Conservation (phyloP, 371 early-diverging fungal species). For the Mortierella sp. region DNA sequence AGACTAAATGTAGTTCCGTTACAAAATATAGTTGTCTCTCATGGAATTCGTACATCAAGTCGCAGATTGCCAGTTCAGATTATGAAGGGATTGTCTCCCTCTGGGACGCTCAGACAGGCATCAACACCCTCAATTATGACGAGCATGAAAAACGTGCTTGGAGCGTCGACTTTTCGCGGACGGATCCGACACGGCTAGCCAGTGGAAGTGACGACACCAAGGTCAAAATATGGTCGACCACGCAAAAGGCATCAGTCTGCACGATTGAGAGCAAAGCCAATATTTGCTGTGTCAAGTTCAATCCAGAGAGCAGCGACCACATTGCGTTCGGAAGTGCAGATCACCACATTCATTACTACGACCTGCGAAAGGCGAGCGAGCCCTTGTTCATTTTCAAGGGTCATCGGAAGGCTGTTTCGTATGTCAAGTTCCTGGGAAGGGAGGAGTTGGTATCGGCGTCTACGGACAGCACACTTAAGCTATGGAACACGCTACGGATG, state of each 20-base stretch:
- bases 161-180: slow-evolving; percentile 86
- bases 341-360: slow-evolving; percentile 89
- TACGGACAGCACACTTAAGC: slow-evolving; percentile 89
- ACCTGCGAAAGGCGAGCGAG: slow-evolving; percentile 74
- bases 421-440: slow-evolving; percentile 83
- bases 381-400: slow-evolving; percentile 82
- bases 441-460: slow-evolving; percentile 88
- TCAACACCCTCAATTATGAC: slow-evolving; percentile 67
- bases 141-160: slow-evolving; percentile 93
- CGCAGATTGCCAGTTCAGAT: slow-evolving; percentile 86
- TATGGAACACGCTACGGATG: slow-evolving; percentile 75
- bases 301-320: slow-evolving; percentile 76
- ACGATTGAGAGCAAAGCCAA: slow-evolving; percentile 88
- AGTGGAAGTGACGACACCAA: slow-evolving; percentile 92
- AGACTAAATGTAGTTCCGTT: too few relatives aligned
- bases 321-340: slow-evolving; percentile 93
- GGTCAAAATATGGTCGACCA: slow-evolving; percentile 93
- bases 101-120: slow-evolving; percentile 84
- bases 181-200: slow-evolving; percentile 82
- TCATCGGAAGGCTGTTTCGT: slow-evolving; percentile 92
- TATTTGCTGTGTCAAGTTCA: slow-evolving; percentile 93
- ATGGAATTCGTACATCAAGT: slow-evolving; percentile 88
- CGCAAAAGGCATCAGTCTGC: slow-evolving; percentile 70
- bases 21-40: slow-evolving; percentile 77
- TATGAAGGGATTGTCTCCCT: slow-evolving; percentile 90